Base-by-base conservation (phyloP, 306 rosid genomes). In the Leucaena leucocephala region DNA sequence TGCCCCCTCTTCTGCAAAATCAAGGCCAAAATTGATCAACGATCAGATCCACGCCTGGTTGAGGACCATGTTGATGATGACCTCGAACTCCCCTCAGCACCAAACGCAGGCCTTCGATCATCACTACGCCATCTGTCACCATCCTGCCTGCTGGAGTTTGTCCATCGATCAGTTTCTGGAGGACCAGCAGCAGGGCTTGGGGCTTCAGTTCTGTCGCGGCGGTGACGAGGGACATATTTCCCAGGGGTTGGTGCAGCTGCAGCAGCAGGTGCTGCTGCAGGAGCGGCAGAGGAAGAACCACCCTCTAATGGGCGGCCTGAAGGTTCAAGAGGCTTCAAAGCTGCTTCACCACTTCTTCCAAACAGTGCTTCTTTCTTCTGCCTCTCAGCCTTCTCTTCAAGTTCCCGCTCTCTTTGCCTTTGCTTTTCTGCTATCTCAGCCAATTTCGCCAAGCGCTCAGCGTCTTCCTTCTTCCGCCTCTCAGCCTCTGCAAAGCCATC, bases 361-460 rank as follows among this genome's bases (percentile, higher is more conserved):
- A 89, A 71, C 35, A 94, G 83, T 21, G 80, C 84, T 80, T 94
- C 95, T 68, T 84, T 87, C 85, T 89, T 82, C 27, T 68, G 85
- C 78, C 78, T 93, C 81, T 91, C 94, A 0, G 62, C 62, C 70
- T 93, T 96, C 79, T 93, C 96, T 57, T 93, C 98, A 3, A 91
- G 75, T 68, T 96, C 99, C 75, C 33, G 84, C 83, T 90, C 94
- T 71, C 98, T 90, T 68, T 84, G 97, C 81, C 85, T 89, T 90
- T 91, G 98, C 82, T 85, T 96, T 81, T 91, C 97, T 48, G 92
- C 87, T 6, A 89, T 90, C 85, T 87, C 96, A 3, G 81, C 97
- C 78, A 96, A 80, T 75, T 93, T 96, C 4, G 92, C 94, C 49
- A 68, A 59, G 58, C 81, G 92, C 70, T 96, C 97, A n/a, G 86